These are phyloP conservation scores for Chionographis japonica DNA, from an alignment of 106 monocot genomes.

Conservation along the genomic window DNA sequence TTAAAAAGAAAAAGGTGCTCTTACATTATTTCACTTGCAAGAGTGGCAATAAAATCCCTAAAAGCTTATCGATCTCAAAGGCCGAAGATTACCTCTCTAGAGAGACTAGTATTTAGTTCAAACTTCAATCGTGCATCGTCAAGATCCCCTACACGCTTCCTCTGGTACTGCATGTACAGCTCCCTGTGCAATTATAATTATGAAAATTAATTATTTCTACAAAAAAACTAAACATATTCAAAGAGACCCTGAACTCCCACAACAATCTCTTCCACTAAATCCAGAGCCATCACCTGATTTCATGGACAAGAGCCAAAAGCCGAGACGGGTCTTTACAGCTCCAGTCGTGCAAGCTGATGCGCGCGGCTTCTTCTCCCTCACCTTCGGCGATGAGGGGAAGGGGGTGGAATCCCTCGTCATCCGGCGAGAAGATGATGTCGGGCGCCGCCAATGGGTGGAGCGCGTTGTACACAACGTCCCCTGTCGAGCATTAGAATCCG, in stretches of 20 bases:
- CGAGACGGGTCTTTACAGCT: constrained; percentile 45
- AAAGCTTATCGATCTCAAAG: too few species aligned
- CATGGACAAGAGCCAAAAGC: constrained; percentile 48
- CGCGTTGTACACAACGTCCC: constrained; percentile 77
- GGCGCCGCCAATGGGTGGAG: constrained; percentile 53
- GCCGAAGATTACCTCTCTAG: constrained; percentile 62
- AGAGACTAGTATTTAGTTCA: constrained; percentile 70
- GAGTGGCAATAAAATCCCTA: too few species aligned
- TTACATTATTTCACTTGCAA: too few species aligned
- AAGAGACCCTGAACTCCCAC: too few species aligned
- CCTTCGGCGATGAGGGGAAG: constrained; percentile 16
- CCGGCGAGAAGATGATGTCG: constrained; percentile 64
- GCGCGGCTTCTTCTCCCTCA: constrained; percentile 20
- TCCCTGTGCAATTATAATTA: too few species aligned
- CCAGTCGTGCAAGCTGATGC: constrained; percentile 61
- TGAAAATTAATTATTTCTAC: too few species aligned
- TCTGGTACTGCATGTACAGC: constrained; percentile 62
- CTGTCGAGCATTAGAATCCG: constrained; percentile 32
- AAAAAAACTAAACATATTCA: too few species aligned
- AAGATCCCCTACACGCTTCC: constrained; percentile 54
- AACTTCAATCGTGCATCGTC: constrained; percentile 85
- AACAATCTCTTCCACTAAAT: too few species aligned
- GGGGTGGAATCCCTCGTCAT: constrained; percentile 73
- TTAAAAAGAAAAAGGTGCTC: too few species aligned
- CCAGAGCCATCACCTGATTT: constrained; percentile 45